Evolutionary conservation across 1,139 yeast genomes (phyloP).

Genomic region (Blastobotrys indianensis): DNA sequence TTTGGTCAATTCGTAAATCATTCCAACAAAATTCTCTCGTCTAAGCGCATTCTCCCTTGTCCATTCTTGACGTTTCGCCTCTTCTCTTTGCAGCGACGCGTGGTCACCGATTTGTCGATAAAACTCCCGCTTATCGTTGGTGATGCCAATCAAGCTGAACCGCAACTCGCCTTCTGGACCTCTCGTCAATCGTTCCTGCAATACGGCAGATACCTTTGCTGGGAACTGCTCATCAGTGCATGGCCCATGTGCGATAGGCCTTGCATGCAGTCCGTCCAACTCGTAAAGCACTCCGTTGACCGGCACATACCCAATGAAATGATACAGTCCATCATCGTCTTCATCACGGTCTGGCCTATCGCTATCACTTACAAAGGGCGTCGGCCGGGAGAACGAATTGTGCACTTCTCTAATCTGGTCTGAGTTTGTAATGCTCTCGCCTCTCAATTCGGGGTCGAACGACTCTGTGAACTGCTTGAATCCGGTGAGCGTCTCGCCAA

Average conservation of each 20-base stretch:
- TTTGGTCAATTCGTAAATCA: constrained; percentile 45
- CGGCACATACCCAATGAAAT: constrained; percentile 53
- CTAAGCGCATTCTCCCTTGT: constrained; percentile 42
- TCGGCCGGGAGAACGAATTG: constrained; percentile 59
- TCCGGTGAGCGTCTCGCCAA: constrained; percentile 48
- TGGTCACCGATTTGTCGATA: constrained; percentile 40
- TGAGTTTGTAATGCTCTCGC: constrained; percentile 60
- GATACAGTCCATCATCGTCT: constrained; percentile 53
- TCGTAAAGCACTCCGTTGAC: constrained; percentile 51
- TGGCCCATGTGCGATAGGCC: constrained; percentile 50
- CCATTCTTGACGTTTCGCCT: constrained; percentile 38
- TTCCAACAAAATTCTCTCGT: constrained; percentile 50
- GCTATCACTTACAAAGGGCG: constrained; percentile 44
- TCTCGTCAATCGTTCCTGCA: constrained; percentile 43
- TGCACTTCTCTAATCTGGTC: constrained; percentile 54
- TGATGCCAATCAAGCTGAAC: constrained; percentile 54
- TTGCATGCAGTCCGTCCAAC: constrained; percentile 58
- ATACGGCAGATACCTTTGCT: constrained; percentile 33
- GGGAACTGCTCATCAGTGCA: constrained; percentile 43
- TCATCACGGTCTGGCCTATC: constrained; percentile 30
- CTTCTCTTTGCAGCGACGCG: constrained; percentile 32
- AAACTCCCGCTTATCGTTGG: constrained; percentile 45
- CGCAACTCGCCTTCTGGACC: constrained; percentile 48
- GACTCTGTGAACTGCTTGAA: constrained; percentile 49
- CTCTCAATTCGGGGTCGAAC: constrained; percentile 54